phyloP scores from a whole-genome alignment of 1,284 basidiomycete species.

The Mycena sp. region DNA sequence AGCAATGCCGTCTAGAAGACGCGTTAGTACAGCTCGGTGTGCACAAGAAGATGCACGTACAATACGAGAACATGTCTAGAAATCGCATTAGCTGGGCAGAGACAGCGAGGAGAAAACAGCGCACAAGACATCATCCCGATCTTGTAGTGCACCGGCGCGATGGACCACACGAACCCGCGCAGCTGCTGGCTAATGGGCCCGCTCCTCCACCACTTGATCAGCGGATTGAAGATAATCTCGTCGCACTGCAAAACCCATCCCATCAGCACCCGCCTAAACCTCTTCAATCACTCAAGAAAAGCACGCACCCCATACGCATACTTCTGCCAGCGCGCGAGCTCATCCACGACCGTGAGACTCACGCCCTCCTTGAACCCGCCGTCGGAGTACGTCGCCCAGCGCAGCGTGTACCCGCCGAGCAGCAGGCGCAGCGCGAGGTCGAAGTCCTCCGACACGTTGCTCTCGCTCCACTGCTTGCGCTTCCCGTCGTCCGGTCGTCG shows the following conservation, averaged over 20 bases:
- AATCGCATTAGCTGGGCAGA: conserved; percentile 6
- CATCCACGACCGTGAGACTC: conserved; percentile 81
- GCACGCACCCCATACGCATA: conserved; percentile 60
- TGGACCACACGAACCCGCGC: conserved; percentile 78
- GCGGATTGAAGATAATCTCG: conserved; percentile 82
- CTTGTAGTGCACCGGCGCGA: conserved; percentile 86
- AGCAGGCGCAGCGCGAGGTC: conserved; percentile 73
- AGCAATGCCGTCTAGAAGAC: conserved; percentile 72
- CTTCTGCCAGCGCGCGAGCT: conserved; percentile 86
- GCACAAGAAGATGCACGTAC: conserved; percentile 37
- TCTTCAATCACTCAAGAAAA: not conserved
- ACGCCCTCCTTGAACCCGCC: conserved; percentile 89
- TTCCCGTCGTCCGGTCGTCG: conserved; percentile 70
- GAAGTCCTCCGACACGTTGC: conserved; percentile 87
- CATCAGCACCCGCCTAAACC: not conserved
- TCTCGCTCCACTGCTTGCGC: conserved; percentile 83
- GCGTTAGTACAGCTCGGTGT: conserved; percentile 14
- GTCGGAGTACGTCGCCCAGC: conserved; percentile 86
- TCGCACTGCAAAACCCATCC: conserved; percentile 54
- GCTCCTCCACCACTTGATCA: conserved; percentile 73
- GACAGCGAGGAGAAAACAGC: conserved; percentile 40
- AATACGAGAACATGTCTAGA: conserved; percentile 87
- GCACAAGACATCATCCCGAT: conserved; percentile 79
- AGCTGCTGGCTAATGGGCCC: conserved; percentile 83
- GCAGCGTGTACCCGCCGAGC: conserved; percentile 75